These are phyloP conservation scores for Ceratocystis papillata DNA, from an alignment of 2,329 filamentous ascomycete genomes.

Conservation along the genomic window DNA sequence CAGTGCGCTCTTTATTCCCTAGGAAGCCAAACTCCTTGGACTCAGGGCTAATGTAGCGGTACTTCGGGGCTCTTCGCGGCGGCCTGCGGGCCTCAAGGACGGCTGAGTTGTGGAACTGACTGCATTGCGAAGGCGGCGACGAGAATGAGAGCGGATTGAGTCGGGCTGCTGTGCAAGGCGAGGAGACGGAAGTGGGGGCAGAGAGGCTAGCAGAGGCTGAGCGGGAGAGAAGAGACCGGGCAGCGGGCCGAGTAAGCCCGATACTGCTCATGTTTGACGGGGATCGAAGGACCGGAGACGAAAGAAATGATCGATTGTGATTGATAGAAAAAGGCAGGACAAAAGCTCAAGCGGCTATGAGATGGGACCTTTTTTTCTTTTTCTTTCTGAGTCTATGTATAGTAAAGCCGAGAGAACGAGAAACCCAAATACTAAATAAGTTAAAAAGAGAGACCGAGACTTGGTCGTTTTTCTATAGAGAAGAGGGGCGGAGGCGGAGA, in stretches of 20 bases:
- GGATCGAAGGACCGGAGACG: background rate
- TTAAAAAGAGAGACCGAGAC: background rate
- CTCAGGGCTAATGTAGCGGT: constrained; percentile 21
- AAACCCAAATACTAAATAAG: background rate
- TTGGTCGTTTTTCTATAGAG: background rate
- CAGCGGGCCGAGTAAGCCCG: constrained; percentile 18
- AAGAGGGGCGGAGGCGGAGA: constrained; percentile 7
- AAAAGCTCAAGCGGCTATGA: no score
- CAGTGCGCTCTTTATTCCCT: constrained; percentile 5
- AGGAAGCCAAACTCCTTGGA: constrained; percentile 16
- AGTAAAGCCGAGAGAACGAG: background rate
- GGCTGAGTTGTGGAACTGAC: constrained; percentile 44
- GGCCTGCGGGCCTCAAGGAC: constrained; percentile 37
- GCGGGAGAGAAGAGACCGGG: constrained; percentile 19
- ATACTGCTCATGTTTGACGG: constrained; percentile 20
- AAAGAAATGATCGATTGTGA: background rate
- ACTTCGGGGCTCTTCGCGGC: constrained; percentile 13
- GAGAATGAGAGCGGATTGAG: constrained; percentile 4
- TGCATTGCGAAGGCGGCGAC: constrained; percentile 28
- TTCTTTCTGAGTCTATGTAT: no score
- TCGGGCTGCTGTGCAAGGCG: background rate
- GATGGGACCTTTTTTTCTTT: no score
- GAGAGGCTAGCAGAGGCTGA: constrained; percentile 26
- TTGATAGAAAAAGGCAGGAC: no score
- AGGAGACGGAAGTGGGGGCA: constrained; percentile 24